Evolutionary conservation across 1,284 basidiomycete species (phyloP), one percentile per base, ranked within the genome.

Genomic region (Cryptococcus wingfieldii): DNA sequence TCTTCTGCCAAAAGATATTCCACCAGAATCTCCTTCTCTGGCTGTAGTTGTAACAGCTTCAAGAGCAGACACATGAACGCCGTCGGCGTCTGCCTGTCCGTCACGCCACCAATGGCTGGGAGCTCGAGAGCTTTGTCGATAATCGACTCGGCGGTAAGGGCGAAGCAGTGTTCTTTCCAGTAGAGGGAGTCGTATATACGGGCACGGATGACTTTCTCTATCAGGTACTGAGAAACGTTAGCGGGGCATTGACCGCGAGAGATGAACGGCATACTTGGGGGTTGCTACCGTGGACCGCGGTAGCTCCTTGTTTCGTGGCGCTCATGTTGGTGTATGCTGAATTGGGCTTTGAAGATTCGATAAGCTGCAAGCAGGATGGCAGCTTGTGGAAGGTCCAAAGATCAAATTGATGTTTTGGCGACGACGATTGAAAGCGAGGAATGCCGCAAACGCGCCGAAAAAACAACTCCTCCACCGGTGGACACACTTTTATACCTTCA

Each of bases 101-200:
- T 96, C 27, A 93, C 92, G 14, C 96, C 96, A 7, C 96, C 96
- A 55, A 98, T 87, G 64, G 81, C 85, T 44, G 84, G 84, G 18
- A 95, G 77, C 56, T 86, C 86, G 55, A 93, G 86, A 3, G 94
- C 88, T 68, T 89, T 89, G 77, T 98, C 94, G 61, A 98, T 96
- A 48, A 99, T 80, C 38, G 84, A 87, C 70, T 93, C 93, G 19
- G 96, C 93, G 87, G 88, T 93, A 47, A 95, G 79, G 19, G 91
- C 91, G 72, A 95, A 95, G 69, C 91, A 95, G 59, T 93, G 89
- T 71, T 97, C 92, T 77, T 97, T 98, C 96, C 96, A 99, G 77
- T 86, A 99, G 16, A 83, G 78, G 0, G 89, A 89, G 75, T 98
- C 95, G 80, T 97, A 98, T 60, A 99, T 97, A 56, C 96, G 86